Conservation (phyloP, 192 early-diverging fungal species). For the Entomortierella parvispora region DNA sequence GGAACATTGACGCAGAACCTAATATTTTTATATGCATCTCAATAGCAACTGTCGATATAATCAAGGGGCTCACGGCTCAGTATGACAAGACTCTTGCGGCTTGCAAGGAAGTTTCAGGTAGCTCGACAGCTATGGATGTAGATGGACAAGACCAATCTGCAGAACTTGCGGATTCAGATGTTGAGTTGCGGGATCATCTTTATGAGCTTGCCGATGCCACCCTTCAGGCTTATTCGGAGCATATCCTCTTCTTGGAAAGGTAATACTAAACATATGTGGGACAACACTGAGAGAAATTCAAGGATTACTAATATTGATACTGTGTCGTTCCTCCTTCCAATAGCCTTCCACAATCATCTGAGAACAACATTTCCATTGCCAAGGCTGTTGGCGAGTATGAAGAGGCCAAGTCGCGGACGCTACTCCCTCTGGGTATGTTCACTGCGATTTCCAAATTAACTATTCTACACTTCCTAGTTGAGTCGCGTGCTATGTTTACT, state of each 20-base stretch:
- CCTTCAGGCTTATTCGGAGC: slow-evolving; percentile 46
- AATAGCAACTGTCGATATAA: slow-evolving; percentile 23
- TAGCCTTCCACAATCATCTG: slow-evolving; percentile 10
- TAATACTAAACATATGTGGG: slow-evolving; percentile 1
- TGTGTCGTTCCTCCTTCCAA: not conserved
- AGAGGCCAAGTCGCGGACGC: slow-evolving; percentile 10
- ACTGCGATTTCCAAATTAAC: not conserved
- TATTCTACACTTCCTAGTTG: too few species aligned
- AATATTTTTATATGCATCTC: too few species aligned
- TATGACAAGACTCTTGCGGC: slow-evolving; percentile 11
- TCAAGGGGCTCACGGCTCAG: slow-evolving; percentile 25
- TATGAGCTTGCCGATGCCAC: slow-evolving; percentile 47
- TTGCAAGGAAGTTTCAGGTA: not conserved
- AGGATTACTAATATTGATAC: not conserved
- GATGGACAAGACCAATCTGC: not conserved
- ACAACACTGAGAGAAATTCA: not conserved
- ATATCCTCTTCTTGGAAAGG: slow-evolving; percentile 37
- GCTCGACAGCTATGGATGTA: slow-evolving; percentile 9
- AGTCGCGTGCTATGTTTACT: not conserved
- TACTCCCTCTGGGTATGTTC: slow-evolving; percentile 23
- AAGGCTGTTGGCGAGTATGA: slow-evolving; percentile 19
- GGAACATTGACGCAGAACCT: too few species aligned
- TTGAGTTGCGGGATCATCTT: slow-evolving; percentile 36
- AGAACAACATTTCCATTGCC: slow-evolving; percentile 12
- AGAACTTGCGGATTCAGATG: not conserved